Conservation (phyloP, 371 early-diverging fungal species). For the Lichtheimia ramosa region DNA sequence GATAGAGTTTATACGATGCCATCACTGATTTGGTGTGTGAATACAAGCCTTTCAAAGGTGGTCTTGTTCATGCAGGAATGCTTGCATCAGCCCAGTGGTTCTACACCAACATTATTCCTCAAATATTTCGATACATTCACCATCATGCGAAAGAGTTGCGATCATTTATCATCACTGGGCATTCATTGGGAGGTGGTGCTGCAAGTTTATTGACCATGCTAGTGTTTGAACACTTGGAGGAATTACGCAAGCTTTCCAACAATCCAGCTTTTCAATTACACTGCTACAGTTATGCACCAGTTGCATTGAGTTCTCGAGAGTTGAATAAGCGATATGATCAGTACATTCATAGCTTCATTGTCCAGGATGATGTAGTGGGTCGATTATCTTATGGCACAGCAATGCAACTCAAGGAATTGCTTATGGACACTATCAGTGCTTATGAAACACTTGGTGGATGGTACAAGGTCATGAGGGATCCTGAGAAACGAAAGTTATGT, state of each 20-base stretch:
- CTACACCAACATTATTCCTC: slow-evolving; percentile 69
- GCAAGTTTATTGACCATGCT: slow-evolving; percentile 77
- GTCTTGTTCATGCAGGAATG: slow-evolving; percentile 83
- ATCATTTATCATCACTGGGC: slow-evolving; percentile 21
- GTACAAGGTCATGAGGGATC: slow-evolving; percentile 19
- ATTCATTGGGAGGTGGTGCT: slow-evolving; percentile 74
- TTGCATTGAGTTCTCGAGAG: slow-evolving; percentile 63
- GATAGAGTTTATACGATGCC: slow-evolving; percentile 64
- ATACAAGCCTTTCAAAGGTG: slow-evolving; percentile 83
- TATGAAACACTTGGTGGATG: slow-evolving; percentile 32
- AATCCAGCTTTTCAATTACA: slow-evolving; percentile 35
- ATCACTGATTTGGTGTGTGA: slow-evolving; percentile 83
- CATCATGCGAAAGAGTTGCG: slow-evolving; percentile 15
- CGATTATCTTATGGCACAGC: slow-evolving; percentile 76
- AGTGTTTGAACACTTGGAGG: slow-evolving; percentile 59
- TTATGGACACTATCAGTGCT: slow-evolving; percentile 40
- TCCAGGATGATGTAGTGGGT: slow-evolving; percentile 74
- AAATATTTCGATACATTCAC: slow-evolving; percentile 49
- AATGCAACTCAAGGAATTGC: slow-evolving; percentile 44
- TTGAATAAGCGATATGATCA: slow-evolving; percentile 57
- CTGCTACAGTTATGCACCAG: slow-evolving; percentile 47
- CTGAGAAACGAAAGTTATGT: slow-evolving; percentile 21
- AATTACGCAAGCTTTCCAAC: slow-evolving; percentile 35
- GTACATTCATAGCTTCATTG: slow-evolving; percentile 68
- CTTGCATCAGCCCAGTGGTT: slow-evolving; percentile 80